A percentile compares a stretch with the other conserved stretches of the same genome.
phyloP scores from a whole-genome alignment of 495 filamentous ascomycete genomes.

The Talaromyces thailandensis region DNA sequence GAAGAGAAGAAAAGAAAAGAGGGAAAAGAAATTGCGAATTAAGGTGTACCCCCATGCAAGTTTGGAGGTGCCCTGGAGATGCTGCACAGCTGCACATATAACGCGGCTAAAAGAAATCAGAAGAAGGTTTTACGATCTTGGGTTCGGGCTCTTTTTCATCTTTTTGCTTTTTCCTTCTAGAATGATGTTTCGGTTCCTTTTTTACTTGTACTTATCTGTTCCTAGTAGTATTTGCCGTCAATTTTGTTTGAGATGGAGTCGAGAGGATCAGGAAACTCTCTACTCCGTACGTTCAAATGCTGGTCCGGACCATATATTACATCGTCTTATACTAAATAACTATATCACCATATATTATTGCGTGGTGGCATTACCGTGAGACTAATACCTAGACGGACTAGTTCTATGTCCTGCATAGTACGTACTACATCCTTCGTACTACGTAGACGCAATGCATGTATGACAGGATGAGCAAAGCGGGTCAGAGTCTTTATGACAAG shows the following conservation, averaged over 20 bases:
- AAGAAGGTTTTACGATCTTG: background rate
- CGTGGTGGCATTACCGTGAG: background rate
- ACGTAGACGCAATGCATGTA: background rate
- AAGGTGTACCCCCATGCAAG: background rate
- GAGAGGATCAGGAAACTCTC: background rate
- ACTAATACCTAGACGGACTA: background rate
- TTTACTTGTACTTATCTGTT: background rate
- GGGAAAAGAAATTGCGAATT: background rate
- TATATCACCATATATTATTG: background rate
- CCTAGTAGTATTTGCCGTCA: background rate
- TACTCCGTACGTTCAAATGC: no score
- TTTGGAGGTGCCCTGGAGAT: background rate
- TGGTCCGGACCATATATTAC: background rate
- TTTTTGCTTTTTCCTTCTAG: background rate
- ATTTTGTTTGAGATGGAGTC: background rate
- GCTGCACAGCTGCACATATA: background rate
- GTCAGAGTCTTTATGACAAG: background rate
- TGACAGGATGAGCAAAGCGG: background rate
- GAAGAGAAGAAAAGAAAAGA: background rate
- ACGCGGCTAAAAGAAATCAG: background rate
- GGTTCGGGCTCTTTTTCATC: background rate
- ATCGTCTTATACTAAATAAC: background rate
- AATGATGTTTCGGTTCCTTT: background rate
- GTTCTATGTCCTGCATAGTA: no score
- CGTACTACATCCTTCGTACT: no score